Conservation (phyloP, 2,329 filamentous ascomycete species). For the Cordyceps pruinosa region DNA sequence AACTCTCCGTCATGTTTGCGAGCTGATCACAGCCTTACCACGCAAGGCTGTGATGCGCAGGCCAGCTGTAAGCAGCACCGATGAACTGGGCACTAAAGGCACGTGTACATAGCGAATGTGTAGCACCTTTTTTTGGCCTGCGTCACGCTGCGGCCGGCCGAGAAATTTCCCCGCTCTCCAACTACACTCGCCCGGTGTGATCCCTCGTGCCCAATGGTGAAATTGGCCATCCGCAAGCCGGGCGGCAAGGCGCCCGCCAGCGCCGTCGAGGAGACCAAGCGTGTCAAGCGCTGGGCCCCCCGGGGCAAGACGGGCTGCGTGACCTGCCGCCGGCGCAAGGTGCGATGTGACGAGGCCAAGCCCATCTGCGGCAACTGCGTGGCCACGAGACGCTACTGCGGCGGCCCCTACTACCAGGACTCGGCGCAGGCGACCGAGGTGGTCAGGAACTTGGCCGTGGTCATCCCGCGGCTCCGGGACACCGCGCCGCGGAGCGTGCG, state of each 20-base stretch:
- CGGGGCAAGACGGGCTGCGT: constrained; percentile 6
- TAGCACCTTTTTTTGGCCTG: neutral
- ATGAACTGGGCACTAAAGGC: too few relatives aligned
- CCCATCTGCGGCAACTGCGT: constrained; percentile 10
- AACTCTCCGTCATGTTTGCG: neutral
- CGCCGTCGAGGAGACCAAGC: neutral
- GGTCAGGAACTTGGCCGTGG: neutral
- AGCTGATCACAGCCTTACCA: neutral
- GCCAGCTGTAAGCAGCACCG: neutral
- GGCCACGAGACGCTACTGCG: constrained; percentile 8
- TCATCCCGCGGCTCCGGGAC: neutral
- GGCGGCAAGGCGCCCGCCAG: neutral
- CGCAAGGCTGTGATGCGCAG: neutral
- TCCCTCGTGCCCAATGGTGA: neutral
- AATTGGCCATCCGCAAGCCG: neutral
- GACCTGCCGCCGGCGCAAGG: constrained; percentile 6
- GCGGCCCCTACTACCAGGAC: constrained; percentile 9
- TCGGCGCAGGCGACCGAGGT: neutral
- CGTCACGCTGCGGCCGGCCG: neutral
- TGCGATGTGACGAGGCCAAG: constrained; percentile 9
- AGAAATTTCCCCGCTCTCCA: neutral
- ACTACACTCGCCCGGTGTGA: neutral
- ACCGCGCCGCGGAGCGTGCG: constrained; percentile 5
- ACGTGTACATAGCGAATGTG: neutral
- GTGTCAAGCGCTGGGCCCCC: constrained; percentile 8